A percentile compares a stretch with the other conserved stretches of the same genome.
These are phyloP conservation scores for Triticum aestivum DNA, from an alignment of 176 grass and related monocot species.

Conservation along the genomic window DNA sequence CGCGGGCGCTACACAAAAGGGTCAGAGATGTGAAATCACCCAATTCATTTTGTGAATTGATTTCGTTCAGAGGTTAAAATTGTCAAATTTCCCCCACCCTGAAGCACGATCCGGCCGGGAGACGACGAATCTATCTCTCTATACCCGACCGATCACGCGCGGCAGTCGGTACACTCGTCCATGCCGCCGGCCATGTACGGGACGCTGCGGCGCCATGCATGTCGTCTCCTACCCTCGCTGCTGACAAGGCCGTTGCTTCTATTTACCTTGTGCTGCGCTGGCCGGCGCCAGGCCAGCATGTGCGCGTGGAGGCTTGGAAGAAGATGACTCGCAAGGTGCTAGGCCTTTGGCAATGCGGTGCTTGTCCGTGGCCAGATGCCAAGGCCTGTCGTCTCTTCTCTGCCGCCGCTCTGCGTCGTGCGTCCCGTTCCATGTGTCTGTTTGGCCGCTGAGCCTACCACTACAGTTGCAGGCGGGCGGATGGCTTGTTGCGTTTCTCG, in stretches of 20 bases:
- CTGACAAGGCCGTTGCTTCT: slow-evolving; percentile 23
- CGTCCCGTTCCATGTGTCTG: slow-evolving; percentile 20
- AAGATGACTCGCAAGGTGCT: neutral
- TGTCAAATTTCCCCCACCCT: no score
- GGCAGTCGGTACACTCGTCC: neutral
- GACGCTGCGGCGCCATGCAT: slow-evolving; percentile 3
- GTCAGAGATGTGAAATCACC: no score
- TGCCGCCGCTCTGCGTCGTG: neutral
- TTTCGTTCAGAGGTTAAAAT: no score
- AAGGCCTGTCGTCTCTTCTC: neutral
- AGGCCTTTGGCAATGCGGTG: neutral
- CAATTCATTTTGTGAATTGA: no score
- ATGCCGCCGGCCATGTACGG: neutral
- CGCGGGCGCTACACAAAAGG: no score
- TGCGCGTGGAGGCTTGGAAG: neutral
- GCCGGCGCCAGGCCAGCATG: slow-evolving; percentile 7
- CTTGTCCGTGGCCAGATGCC: slow-evolving; percentile 15
- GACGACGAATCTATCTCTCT: neutral
- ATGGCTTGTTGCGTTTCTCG: neutral
- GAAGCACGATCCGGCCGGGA: neutral
- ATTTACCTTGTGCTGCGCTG: neutral
- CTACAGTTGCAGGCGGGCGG: no score
- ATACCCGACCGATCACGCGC: neutral
- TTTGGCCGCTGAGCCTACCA: neutral
- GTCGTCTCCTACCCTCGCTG: neutral